Evolutionary conservation across 441 rosid species (phyloP).

Genomic region (Erodium moschatum): DNA sequence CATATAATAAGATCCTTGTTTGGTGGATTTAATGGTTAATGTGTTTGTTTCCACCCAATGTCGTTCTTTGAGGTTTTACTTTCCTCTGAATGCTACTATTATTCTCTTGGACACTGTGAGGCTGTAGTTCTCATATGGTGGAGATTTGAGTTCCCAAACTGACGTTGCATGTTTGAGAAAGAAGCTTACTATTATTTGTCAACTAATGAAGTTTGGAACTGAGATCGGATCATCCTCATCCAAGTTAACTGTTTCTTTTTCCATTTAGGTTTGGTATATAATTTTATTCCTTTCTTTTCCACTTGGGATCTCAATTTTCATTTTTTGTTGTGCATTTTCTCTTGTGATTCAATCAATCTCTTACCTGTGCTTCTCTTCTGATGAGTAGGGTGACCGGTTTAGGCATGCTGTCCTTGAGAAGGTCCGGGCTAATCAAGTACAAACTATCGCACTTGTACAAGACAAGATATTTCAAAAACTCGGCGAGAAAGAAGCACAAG

Average conservation of each 20-base stretch:
- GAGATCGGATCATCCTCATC: not conserved
- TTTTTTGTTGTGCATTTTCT: not conserved
- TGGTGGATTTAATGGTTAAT: not conserved
- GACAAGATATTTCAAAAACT: conserved; percentile 52
- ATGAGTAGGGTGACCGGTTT: conserved; percentile 48
- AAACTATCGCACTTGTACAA: conserved; percentile 53
- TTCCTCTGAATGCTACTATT: too few species aligned
- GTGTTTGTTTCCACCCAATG: not conserved
- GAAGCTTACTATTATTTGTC: not conserved
- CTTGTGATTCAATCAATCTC: not conserved
- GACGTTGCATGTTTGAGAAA: not conserved
- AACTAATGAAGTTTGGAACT: not conserved
- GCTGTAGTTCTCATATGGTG: not conserved
- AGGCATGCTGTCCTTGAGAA: conserved; percentile 50
- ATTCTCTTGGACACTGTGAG: not conserved
- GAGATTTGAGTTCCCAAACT: not conserved
- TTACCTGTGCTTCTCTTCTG: not conserved
- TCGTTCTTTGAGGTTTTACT: too few species aligned
- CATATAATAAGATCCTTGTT: not conserved
- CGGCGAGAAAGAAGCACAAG: conserved; percentile 60
- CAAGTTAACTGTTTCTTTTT: not conserved
- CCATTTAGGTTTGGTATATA: not conserved
- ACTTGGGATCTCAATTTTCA: not conserved
- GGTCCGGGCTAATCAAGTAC: conserved; percentile 54
- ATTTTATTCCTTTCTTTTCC: not conserved